Conservation (phyloP, 2,329 filamentous ascomycete genomes). For the Dactylellina drechsleri region DNA sequence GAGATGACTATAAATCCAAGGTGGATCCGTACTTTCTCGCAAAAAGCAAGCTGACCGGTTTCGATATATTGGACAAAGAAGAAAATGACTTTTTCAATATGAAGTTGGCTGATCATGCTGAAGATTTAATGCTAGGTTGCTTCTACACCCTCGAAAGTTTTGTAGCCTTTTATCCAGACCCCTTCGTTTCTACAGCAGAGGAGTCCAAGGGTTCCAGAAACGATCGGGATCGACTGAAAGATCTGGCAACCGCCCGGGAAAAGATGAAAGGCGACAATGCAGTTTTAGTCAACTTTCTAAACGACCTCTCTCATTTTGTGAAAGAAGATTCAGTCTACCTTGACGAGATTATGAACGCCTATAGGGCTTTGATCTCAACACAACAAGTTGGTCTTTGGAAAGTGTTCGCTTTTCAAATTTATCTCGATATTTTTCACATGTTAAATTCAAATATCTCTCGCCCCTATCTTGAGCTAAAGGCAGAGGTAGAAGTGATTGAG, state of each 20-base stretch:
- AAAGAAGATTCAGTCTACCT: too few species aligned
- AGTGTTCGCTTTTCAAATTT: conserved; percentile 11
- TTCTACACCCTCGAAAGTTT: background rate
- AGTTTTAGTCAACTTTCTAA: background rate
- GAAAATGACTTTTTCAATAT: background rate
- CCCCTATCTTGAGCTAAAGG: background rate
- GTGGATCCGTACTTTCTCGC: background rate
- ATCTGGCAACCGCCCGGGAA: background rate
- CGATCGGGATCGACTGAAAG: background rate
- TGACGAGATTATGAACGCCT: too few species aligned
- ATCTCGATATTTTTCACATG: background rate
- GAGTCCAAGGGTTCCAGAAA: background rate
- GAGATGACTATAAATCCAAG: too few species aligned
- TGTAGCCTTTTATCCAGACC: background rate
- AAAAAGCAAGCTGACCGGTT: background rate
- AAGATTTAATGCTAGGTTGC: conserved; percentile 2
- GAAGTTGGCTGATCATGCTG: background rate
- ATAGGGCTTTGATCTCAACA: too few species aligned
- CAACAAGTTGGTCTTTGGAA: background rate
- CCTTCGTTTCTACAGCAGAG: too few species aligned
- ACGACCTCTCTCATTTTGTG: too few species aligned
- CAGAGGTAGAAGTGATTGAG: background rate
- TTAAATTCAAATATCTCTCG: background rate
- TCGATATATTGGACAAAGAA: background rate
- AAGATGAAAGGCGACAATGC: conserved; percentile 1